Conservation (phyloP, 2,329 filamentous ascomycete genomes). For the Lasiodiplodia sp. region DNA sequence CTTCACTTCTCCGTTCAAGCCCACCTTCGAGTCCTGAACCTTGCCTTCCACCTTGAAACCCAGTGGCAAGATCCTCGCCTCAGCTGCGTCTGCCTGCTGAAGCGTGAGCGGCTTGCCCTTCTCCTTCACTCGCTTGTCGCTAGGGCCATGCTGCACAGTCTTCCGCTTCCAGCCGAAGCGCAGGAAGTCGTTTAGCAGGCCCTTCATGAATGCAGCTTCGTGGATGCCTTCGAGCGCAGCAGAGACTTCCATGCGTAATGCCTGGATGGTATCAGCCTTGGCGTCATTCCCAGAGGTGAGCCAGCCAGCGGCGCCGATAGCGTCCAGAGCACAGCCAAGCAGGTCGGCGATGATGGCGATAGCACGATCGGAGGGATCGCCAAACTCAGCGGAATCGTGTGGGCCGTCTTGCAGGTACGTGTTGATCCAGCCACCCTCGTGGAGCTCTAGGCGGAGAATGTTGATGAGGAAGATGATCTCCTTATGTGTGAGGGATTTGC, state of each 20-base stretch:
- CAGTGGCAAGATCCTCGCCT: slow-evolving; percentile 68
- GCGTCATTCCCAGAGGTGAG: slow-evolving; percentile 62
- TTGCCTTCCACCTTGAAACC: slow-evolving; percentile 69
- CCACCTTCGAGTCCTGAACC: slow-evolving; percentile 60
- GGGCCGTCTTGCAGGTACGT: slow-evolving; percentile 69
- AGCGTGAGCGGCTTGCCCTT: slow-evolving; percentile 54
- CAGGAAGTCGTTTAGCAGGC: slow-evolving; percentile 70
- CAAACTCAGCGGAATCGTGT: slow-evolving; percentile 46
- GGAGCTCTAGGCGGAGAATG: slow-evolving; percentile 75
- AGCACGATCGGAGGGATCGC: slow-evolving; percentile 69
- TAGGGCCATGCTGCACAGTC: slow-evolving; percentile 37
- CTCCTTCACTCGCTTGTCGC: slow-evolving; percentile 39
- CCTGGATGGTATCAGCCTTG: slow-evolving; percentile 69
- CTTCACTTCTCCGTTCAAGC: slow-evolving; percentile 73
- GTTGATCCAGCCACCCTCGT: slow-evolving; percentile 77
- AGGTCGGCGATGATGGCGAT: slow-evolving; percentile 76
- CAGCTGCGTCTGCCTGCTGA: slow-evolving; percentile 43
- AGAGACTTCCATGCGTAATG: slow-evolving; percentile 72
- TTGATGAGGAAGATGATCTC: slow-evolving; percentile 76
- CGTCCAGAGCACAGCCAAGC: slow-evolving; percentile 76
- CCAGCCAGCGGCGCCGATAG: slow-evolving; percentile 78
- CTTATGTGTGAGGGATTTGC: slow-evolving; percentile 68
- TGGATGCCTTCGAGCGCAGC: slow-evolving; percentile 76
- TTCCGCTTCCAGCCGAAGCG: slow-evolving; percentile 58
- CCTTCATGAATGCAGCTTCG: slow-evolving; percentile 70